Base-by-base conservation (phyloP, 2,329 filamentous ascomycete species). In the Penicillium sp. region DNA sequence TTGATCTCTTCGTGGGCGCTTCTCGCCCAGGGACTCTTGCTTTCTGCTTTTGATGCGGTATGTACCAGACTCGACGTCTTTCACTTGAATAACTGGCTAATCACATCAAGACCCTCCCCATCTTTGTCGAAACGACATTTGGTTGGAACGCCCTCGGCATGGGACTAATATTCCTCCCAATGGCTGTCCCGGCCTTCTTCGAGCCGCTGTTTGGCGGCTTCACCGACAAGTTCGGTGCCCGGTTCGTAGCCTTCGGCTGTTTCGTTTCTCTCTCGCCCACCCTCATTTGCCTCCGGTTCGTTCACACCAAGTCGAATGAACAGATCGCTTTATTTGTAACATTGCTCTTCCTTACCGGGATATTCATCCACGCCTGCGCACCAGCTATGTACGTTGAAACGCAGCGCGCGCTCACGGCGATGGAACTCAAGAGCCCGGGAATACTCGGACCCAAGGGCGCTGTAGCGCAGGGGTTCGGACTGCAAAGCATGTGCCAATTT, bases 381-480 rank as follows among this genome's bases (percentile, higher is more conserved):
- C 84, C 86, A 0, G 85, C 88, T 0, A 75, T 90, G 21, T 89
- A 90, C 83, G 88, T 89, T 0, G 89, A 91, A 73, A 86, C 91
- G 35, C 81, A 83, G 4, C 81, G 81, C 36, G 67, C 68, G 6
- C 62, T 71, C 0, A 79, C 81, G 21, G 77, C 75, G 0, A 85
- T 85, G 87, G 59, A 89, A 77, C 6, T 85, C 86, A 65, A 81
- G 85, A 58, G 85, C 81, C 64, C 82, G 82, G 38, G 90, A 87
- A 73, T 96, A 88, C 68, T 89, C 83, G 57, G 86, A 8, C 53
- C 60, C 13, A 60, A 64, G 12, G 66, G 66, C 0, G 85, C 86
- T 0, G 87, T 87, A 66, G 86, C 85, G 2, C 86, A 89, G 70
- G 76, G 88, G 0, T 89, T 88, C 68, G 85, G 83, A 3, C 74